Percentiles rank a stretch among this genome's conserved stretches.
Conservation (phyloP, 192 early-diverging fungal species). For the Obelidium mucronatum region DNA sequence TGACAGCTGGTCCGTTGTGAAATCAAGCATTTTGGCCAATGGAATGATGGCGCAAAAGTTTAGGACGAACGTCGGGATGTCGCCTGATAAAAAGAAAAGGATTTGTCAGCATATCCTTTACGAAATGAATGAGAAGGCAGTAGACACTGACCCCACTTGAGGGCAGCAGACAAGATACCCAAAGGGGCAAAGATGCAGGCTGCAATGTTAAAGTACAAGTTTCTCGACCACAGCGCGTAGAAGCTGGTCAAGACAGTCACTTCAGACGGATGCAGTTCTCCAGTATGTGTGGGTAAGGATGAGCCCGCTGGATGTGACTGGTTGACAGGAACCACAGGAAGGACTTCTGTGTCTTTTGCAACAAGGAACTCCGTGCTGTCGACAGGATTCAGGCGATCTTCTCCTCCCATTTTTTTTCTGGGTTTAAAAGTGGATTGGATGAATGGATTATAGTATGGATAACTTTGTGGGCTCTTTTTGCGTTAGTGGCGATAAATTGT, state of each 20-base stretch:
- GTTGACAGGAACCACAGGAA: no score
- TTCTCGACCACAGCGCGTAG: neutral
- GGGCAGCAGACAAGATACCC: conserved; percentile 69
- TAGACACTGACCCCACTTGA: conserved; percentile 59
- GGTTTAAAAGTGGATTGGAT: no score
- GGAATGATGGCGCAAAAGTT: conserved; percentile 91
- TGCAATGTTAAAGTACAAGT: conserved; percentile 55
- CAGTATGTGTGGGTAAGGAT: no score
- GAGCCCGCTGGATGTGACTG: no score
- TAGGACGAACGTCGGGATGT: conserved; percentile 73
- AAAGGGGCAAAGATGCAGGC: conserved; percentile 81
- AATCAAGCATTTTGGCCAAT: conserved; percentile 85
- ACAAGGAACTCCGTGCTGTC: no score
- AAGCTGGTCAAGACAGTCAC: neutral
- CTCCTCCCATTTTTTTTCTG: no score
- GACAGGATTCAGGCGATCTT: no score
- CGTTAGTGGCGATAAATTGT: no score
- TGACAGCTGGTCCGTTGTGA: conserved; percentile 81
- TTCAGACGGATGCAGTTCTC: no score
- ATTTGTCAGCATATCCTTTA: neutral
- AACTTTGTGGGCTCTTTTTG: no score
- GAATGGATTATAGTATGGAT: no score
- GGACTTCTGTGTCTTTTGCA: no score
- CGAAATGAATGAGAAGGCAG: neutral
- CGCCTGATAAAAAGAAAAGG: conserved; percentile 22